Evolutionary conservation across 2,329 filamentous ascomycete genomes (phyloP).

Genomic region (Monilinia laxa): DNA sequence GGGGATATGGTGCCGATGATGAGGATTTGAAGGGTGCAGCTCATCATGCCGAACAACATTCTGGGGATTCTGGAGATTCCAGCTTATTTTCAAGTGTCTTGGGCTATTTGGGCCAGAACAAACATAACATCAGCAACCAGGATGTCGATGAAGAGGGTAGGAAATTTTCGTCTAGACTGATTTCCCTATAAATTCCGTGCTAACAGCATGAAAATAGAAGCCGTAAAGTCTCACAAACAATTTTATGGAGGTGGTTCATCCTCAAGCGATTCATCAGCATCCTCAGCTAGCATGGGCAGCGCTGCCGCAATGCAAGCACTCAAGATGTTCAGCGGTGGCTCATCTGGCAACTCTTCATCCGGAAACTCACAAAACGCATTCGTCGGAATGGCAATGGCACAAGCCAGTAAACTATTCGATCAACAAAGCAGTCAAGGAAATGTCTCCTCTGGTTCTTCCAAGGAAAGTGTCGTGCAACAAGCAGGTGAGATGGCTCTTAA

Average conservation of each 20-base stretch:
- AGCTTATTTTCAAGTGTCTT: conserved; percentile 57
- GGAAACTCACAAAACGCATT: conserved; percentile 71
- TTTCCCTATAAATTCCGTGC: neutral
- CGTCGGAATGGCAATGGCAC: conserved; percentile 81
- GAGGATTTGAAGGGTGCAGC: conserved; percentile 55
- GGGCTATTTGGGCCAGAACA: conserved; percentile 53
- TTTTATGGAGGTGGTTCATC: conserved; percentile 60
- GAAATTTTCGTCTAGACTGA: neutral
- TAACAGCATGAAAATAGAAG: conserved; percentile 48
- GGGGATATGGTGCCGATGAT: conserved; percentile 41
- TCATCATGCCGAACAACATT: conserved; percentile 54
- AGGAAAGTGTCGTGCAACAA: conserved; percentile 75
- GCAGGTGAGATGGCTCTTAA: conserved; percentile 86
- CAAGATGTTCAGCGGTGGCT: conserved; percentile 70
- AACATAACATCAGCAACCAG: conserved; percentile 50
- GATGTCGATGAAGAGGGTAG: conserved; percentile 57
- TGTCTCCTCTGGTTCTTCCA: conserved; percentile 60
- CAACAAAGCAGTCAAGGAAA: conserved; percentile 55
- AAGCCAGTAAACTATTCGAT: conserved; percentile 74
- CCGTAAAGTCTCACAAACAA: conserved; percentile 72
- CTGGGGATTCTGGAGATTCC: conserved; percentile 50
- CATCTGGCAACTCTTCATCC: conserved; percentile 45
- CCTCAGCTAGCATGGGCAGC: conserved; percentile 59
- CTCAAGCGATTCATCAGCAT: conserved; percentile 45
- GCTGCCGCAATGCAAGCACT: conserved; percentile 80